phyloP scores from a whole-genome alignment of 176 grass and related monocot genomes.

The Bothriochloa decipiens region DNA sequence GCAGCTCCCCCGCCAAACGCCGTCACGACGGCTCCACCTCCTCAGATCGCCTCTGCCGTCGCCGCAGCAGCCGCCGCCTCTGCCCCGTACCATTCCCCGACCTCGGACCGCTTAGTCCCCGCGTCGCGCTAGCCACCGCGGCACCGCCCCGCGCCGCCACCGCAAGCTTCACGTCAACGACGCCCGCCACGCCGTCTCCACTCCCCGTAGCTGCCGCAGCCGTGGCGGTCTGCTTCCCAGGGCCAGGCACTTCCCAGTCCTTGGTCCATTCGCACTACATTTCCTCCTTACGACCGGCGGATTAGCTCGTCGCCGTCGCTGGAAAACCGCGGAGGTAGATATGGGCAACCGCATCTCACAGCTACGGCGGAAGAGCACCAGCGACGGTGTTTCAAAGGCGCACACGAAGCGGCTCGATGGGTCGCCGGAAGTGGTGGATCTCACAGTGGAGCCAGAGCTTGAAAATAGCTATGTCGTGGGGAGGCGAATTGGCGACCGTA shows the following conservation, averaged over 20 bases:
- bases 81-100: background rate
- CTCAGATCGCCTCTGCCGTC: background rate
- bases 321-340: constrained; percentile 9
- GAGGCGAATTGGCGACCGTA: constrained; percentile 1
- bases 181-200: background rate
- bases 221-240: background rate
- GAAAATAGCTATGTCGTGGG: background rate
- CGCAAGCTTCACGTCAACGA: constrained; percentile 19
- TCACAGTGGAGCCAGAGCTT: constrained; percentile 41
- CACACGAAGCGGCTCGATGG: constrained; percentile 18
- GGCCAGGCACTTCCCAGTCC: constrained; percentile 3
- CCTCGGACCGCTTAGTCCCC: background rate
- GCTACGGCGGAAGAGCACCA: background rate
- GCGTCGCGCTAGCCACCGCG: constrained; percentile 1
- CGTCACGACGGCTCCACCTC: background rate
- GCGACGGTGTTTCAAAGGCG: constrained; percentile 17
- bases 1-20: background rate
- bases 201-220: background rate
- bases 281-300: constrained; percentile 20
- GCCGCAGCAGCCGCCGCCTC: background rate
- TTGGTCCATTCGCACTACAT: constrained; percentile 41
- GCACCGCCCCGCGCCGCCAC: background rate
- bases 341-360: constrained; percentile 48
- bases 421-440: constrained; percentile 34
- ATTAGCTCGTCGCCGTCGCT: background rate